phyloP scores from a whole-genome alignment of 306 rosid genomes.

The Begonia peltatifolia region DNA sequence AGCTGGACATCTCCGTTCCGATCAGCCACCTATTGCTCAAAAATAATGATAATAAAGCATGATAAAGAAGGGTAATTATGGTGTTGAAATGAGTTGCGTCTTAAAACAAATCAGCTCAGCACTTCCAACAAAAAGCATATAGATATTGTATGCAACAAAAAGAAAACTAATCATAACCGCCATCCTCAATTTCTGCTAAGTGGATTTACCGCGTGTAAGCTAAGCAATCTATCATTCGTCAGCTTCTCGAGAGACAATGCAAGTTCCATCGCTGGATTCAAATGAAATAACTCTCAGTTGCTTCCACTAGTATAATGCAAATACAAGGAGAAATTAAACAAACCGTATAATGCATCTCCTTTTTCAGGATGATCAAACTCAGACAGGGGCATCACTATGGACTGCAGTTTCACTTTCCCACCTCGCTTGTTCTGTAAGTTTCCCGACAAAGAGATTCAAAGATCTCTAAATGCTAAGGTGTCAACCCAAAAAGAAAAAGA shows the following conservation, averaged over 20 bases:
- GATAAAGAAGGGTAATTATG: too few species aligned
- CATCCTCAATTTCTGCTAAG: too few species aligned
- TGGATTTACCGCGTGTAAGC: constrained; percentile 42
- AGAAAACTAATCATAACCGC: too few species aligned
- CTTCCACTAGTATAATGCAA: too few species aligned
- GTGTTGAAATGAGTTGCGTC: too few species aligned
- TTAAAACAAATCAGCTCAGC: too few species aligned
- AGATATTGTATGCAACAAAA: too few species aligned
- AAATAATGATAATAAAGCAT: background rate
- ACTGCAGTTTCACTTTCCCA: constrained; percentile 72
- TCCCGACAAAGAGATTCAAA: background rate
- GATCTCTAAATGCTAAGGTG: background rate
- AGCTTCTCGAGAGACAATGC: constrained; percentile 85
- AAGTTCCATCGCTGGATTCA: constrained; percentile 76
- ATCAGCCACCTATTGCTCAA: constrained; percentile 46
- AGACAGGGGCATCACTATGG: constrained; percentile 49
- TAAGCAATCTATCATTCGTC: constrained; percentile 63
- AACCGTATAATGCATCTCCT: constrained; percentile 73
- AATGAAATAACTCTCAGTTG: background rate
- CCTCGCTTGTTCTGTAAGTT: constrained; percentile 63
- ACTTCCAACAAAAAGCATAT: too few species aligned
- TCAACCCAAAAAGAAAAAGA: too few species aligned
- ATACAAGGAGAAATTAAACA: constrained; percentile 4
- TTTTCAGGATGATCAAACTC: constrained; percentile 51
- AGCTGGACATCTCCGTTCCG: constrained; percentile 56